A percentile compares a stretch with the other conserved stretches of the same genome.
Conservation (phyloP, 2,329 filamentous ascomycete species). For the Colletotrichum chrysophilum region DNA sequence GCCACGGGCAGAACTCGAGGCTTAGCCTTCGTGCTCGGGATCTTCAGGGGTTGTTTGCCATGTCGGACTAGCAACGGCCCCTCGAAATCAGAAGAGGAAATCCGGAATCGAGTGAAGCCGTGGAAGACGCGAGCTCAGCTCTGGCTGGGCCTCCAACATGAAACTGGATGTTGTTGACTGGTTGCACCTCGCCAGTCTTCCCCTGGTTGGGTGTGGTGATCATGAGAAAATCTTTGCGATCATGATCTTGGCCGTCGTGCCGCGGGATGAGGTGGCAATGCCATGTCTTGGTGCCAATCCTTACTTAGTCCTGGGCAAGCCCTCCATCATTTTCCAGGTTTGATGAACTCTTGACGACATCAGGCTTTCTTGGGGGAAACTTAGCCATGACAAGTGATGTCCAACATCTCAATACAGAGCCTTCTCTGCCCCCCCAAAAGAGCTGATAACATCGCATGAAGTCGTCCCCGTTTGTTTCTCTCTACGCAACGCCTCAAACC, state of each 20-base stretch:
- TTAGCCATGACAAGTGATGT: fast-evolving
- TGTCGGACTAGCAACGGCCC: neutral
- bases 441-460: neutral
- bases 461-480: constrained; percentile 2
- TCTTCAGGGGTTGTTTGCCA: neutral
- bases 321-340: fast-evolving
- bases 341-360: neutral
- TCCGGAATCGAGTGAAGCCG: constrained; percentile 10
- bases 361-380: neutral
- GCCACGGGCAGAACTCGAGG: neutral
- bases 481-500: neutral
- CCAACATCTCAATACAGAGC: neutral
- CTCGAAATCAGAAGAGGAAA: neutral
- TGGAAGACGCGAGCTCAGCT: neutral
- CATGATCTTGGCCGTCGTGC: neutral
- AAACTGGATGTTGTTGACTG: neutral
- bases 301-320: fast-evolving
- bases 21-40: neutral
- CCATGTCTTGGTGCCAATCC: neutral
- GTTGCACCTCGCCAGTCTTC: neutral
- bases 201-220: neutral
- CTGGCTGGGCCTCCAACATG: neutral
- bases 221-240: neutral
- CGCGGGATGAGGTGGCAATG: neutral
- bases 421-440: fast-evolving